Evolutionary conservation across 1,284 basidiomycete genomes (phyloP), one percentile per base, ranked within the genome.

Genomic region (Tylopilus orsonianus): DNA sequence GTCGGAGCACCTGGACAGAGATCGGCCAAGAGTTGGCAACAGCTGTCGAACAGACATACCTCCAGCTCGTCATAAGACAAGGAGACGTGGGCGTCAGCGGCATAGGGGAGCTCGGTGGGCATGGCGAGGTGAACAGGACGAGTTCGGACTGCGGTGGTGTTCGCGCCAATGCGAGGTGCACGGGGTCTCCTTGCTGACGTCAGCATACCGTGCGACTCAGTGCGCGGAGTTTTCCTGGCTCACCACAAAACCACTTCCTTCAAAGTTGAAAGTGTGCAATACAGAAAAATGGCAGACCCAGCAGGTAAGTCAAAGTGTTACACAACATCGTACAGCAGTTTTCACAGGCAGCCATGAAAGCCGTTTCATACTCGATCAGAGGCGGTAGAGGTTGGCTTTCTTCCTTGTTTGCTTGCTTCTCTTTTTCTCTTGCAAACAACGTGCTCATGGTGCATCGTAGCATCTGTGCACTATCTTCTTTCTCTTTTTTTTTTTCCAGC

Each of bases 81-180:
- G 6, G 93, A 93, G 40, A 88, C 80, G 67, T 96, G 87, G 8
- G 93, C 95, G 67, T 97, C 94, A 18, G 93, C 94, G 52, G 95
- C 94, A 70, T 97, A 97, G 16, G 94, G 94, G n/a, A 97, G 76
- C 61, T 95, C 91, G 45, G 88, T 90, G 32, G 83, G 65, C 85
- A 86, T 87, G 53, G 55, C 36, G 49, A 38, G 39, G 19, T 32
- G 45, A 50, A 29, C 22, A 32, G 34, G 33, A 14, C 14, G 37
- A 37, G 43, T 23, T 20, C 7, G 24, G 33, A 42, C 54, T 61
- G 61, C 54, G 49, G 52, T 16, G 41, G 30, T n/a, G 41, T 10
- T 29, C 18, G 10, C 10, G 6, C 13, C 1, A 20, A 39, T 27
- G 16, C 2, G 6, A 3, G 42, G 51, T 66, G 49, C 37, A 54